These are phyloP conservation scores for Galerina marginata DNA, from an alignment of 768 basidiomycete species.

Conservation along the genomic window DNA sequence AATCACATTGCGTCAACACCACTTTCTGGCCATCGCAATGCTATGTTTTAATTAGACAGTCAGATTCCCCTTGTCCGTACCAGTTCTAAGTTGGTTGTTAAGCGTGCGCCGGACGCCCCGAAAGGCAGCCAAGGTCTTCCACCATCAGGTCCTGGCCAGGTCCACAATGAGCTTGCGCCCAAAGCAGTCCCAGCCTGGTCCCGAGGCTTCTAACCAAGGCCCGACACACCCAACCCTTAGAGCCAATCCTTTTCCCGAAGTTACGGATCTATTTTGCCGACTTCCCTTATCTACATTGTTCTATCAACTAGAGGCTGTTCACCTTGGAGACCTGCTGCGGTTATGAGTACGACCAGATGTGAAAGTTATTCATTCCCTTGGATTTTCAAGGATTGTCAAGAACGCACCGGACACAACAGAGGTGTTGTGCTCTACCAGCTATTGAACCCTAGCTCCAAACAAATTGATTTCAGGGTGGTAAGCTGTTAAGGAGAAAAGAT, in stretches of 20 bases:
- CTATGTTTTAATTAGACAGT: constrained; percentile 87
- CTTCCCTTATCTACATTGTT: constrained; percentile 82
- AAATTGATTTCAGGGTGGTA: constrained; percentile 77
- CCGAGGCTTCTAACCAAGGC: constrained; percentile 38
- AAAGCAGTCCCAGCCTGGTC: constrained; percentile 38
- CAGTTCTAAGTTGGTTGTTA: constrained; percentile 28
- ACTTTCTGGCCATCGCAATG: constrained; percentile 78
- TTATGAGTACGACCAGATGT: constrained; percentile 78
- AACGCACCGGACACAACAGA: constrained; percentile 76
- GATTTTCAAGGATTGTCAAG: constrained; percentile 77
- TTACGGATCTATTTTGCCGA: constrained; percentile 48
- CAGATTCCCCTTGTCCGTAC: constrained; percentile 83
- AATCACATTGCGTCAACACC: constrained; percentile 84
- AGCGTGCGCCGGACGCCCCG: constrained; percentile 25
- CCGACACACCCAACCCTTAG: constrained; percentile 41
- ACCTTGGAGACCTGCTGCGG: constrained; percentile 84
- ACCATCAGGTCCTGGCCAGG: constrained; percentile 33
- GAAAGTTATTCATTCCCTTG: constrained; percentile 75
- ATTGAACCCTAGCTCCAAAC: constrained; percentile 77
- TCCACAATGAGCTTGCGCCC: constrained; percentile 37
- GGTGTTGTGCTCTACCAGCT: constrained; percentile 73
- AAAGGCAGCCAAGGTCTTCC: constrained; percentile 30
- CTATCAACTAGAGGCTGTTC: constrained; percentile 83
- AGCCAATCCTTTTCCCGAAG: constrained; percentile 62
- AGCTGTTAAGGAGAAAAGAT: constrained; percentile 79